Percentiles rank a stretch among this genome's conserved stretches.
These are phyloP conservation scores for Naegleria lovaniensis DNA, from an alignment of 208 protist genomes.

Conservation along the genomic window DNA sequence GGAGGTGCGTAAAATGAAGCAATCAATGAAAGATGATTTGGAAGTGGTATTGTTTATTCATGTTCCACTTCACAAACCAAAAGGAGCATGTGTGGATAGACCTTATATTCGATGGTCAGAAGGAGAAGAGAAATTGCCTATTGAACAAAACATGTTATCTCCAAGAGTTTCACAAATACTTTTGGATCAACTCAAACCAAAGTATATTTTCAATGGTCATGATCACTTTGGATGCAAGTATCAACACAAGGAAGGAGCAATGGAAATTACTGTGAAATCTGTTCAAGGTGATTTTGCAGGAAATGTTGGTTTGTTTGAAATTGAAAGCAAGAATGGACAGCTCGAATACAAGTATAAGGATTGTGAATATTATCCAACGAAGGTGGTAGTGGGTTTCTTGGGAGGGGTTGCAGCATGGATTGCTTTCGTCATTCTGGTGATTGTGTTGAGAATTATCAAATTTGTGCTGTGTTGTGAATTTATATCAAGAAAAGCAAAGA, in stretches of 20 bases:
- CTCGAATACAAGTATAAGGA: neutral
- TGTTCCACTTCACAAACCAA: neutral
- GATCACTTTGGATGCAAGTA: constrained; percentile 15
- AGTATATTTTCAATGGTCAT: constrained; percentile 21
- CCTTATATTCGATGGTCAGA: neutral
- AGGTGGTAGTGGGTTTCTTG: neutral
- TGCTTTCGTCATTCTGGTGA: neutral
- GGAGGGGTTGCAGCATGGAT: neutral
- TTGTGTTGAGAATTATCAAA: neutral
- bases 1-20: too few relatives aligned
- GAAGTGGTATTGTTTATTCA: constrained; percentile 3
- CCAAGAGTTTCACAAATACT: neutral
- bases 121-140: neutral
- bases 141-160: constrained; percentile 1
- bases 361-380: neutral
- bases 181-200: neutral
- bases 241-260: neutral
- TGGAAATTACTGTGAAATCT: neutral
- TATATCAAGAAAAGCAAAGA: neutral
- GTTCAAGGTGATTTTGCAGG: constrained; percentile 13
- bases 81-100: neutral
- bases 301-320: constrained; percentile 17
- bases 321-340: neutral
- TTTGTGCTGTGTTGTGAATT: neutral
- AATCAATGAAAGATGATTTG: neutral